Conservation (phyloP, 495 filamentous ascomycete species). For the Pseudotulostoma volvatum region DNA sequence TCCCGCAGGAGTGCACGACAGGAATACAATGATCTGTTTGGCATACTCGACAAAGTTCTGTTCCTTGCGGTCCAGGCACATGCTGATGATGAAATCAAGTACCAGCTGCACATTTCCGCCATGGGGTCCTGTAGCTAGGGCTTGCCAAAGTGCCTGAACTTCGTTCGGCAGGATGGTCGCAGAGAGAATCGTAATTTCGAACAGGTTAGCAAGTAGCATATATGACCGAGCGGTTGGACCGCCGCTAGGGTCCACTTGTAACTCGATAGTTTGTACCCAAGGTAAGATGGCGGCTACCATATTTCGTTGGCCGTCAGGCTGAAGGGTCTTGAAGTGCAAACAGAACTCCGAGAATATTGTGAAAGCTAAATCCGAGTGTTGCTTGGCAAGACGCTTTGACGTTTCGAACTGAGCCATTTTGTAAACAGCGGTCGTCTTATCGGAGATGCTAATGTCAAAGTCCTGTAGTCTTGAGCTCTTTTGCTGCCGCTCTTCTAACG, state of each 20-base stretch:
- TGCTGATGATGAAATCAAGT: conserved; percentile 84
- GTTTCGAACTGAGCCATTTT: conserved; percentile 95
- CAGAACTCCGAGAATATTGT: conserved; percentile 91
- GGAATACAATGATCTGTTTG: conserved; percentile 91
- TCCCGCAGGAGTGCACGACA: conserved; percentile 80
- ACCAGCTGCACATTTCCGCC: conserved; percentile 90
- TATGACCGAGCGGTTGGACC: conserved; percentile 82
- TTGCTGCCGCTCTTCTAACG: conserved; percentile 68
- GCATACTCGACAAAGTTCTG: conserved; percentile 96
- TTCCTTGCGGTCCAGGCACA: conserved; percentile 83
- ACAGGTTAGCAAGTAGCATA: conserved; percentile 86
- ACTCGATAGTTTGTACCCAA: conserved; percentile 88
- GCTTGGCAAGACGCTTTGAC: conserved; percentile 73
- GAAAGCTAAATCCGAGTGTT: conserved; percentile 77
- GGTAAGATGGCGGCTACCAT: conserved; percentile 88
- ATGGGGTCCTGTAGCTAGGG: conserved; percentile 81
- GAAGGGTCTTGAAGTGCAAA: conserved; percentile 70
- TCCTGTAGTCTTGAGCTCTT: conserved; percentile 84
- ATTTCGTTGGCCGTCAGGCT: conserved; percentile 68
- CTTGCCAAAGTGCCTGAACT: conserved; percentile 95
- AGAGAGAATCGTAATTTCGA: conserved; percentile 89
- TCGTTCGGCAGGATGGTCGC: conserved; percentile 83
- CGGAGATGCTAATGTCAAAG: conserved; percentile 94
- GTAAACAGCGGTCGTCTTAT: conserved; percentile 95
- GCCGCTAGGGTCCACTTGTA: conserved; percentile 87